Evolutionary conservation across 768 basidiomycete genomes (phyloP), one percentile per base, ranked within the genome.

Genomic region (Pleurotus platypus): DNA sequence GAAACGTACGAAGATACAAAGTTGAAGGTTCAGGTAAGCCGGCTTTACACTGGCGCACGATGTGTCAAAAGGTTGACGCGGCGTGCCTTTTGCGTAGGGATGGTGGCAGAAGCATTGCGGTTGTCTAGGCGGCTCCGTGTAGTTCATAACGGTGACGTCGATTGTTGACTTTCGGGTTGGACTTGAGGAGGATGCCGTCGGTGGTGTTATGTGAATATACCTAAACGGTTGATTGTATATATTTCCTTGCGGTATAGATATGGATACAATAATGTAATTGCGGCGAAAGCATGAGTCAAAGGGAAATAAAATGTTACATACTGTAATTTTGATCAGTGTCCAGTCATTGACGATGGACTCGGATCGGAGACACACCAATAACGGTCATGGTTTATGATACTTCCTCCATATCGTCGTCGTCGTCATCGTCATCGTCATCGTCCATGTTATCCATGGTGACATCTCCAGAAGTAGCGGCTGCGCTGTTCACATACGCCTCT

Each of bases 341-440:
- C 30, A 4, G 24, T 35, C 1, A 35, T 11, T 35, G 30, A 9
- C 9, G 9, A 9, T 11, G 11, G 30, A 39, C 27, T 49, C 55
- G 30, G 39, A 46, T 30, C 48, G 39, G 47, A 27, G 45, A 49
- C 39, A 27, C 18, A 35, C 30, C 30, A 8, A 35, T 35, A 35
- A 11, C 2, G 11, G 11, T 8, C 11, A 9, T 35, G 30, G 30
- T 49, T 72, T 64, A 86, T 62, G 85, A 84, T 18, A 88, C 78
- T 62, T 89, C 86, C 66, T 89, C 88, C 86, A 89, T 89, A 55
- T 81, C 81, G 2, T 82, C 82, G 16, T 81, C 79, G 1, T 81
- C 79, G 13, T 84, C 82, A 18, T 86, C 83, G 0, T 83, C 82
- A 1, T 83, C 79, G 40, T 78, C 76, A 35, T 35, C 79, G 22